Evolutionary conservation across 2,329 filamentous ascomycete species (phyloP).

Genomic region (Blumeria graminis): DNA sequence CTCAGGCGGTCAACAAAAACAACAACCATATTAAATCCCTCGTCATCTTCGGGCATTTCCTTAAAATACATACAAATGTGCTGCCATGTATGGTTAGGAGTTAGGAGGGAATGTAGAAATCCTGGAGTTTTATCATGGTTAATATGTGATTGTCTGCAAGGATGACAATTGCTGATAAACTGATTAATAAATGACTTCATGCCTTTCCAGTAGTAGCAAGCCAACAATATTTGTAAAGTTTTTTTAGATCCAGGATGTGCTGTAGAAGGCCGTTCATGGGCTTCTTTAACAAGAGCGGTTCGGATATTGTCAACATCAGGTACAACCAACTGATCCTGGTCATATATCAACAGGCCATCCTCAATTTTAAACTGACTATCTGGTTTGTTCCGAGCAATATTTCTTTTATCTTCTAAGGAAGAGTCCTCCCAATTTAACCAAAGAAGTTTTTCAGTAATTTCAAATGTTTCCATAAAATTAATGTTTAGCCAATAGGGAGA

Average conservation of each 20-base stretch:
- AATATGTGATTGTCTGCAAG: background rate
- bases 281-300: background rate
- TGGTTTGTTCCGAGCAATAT: background rate
- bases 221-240: background rate
- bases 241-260: conserved; percentile 1
- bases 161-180: background rate
- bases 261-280: background rate
- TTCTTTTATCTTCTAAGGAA: background rate
- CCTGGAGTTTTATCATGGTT: conserved; percentile 2
- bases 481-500: background rate
- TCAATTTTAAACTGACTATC: background rate
- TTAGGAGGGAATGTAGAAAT: background rate
- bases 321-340: background rate
- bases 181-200: background rate
- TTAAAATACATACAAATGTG: conserved; percentile 3
- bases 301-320: background rate
- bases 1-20: background rate
- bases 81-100: background rate
- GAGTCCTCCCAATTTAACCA: background rate
- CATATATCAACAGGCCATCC: background rate
- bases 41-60: conserved; percentile 2
- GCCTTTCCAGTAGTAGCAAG: background rate
- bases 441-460: background rate
- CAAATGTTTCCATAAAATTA: background rate
- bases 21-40: background rate